Evolutionary conservation across 1,284 basidiomycete genomes (phyloP), one percentile per base, ranked within the genome.

Genomic region (Trichosporon coremiiforme): DNA sequence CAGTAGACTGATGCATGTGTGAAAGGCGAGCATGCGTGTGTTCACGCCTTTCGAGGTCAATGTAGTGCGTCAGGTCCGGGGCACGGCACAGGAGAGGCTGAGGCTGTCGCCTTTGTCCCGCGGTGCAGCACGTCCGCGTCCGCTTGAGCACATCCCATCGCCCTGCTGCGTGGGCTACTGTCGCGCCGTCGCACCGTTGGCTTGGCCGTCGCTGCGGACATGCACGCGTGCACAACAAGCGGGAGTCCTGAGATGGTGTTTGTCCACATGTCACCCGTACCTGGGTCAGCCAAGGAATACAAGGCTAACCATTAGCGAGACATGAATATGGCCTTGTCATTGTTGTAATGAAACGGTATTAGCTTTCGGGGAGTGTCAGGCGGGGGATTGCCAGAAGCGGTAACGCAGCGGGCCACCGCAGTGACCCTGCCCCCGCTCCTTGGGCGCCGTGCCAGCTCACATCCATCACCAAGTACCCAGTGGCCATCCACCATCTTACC

Each of bases 201-300:
- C 17, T 17, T 45, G 17, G 17, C 41, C 2, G 41, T n/a, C 17
- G 41, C 41, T 45, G 41, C 17, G 41, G 41, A n/a, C 41, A 45
- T n/a, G 41, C 41, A 45, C 8, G 41, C 41, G 15, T 45, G 17
- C 50, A 53, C n/a, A 10, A 25, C 50, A 9, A 53, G 22, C 50
- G 50, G 41, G 10, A 5, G 9, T n/a, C 6, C 4, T 20, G 45
- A 47, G 15, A 53, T 25, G 50, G 9, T 22, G 20, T 10, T 20
- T 50, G 50, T 25, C 6, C 50, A 53, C 50, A 53, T 53, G 50
- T 53, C 50, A 53, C 50, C 50, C 20, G 50, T 53, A 53, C 50
- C 50, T 53, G n/a, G 50, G 2, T 20, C 17, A 45, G 41, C 41
- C 15, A 45, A 45, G n/a, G 12, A 15, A 8, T 45, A 45, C 41